Base-by-base conservation (phyloP, 352 stramenopile species). In the Pythium sukuiense region DNA sequence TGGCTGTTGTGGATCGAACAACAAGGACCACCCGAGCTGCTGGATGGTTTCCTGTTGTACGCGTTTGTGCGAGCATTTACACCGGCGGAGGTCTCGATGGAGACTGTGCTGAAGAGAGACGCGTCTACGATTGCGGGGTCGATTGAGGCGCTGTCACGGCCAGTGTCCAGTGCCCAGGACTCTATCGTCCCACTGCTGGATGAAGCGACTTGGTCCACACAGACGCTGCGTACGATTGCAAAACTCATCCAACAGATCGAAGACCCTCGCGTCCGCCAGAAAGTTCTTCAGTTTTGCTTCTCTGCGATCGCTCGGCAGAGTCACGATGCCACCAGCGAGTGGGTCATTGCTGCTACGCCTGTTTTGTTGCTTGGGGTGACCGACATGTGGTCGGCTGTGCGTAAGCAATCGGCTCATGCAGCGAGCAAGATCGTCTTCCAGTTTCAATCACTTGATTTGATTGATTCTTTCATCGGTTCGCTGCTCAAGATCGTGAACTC, bases 301-400 rank as follows among this genome's bases (percentile, higher is more conserved):
- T 29, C 73, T 20, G 45, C 82, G 12, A 13, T 84, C 8, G 54
- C 32, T 30, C 37, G 32, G 0, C 13, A 24, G 20, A 26, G 6
- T 20, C 20, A 53, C 3, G 29, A 11, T 3, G 8, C 55, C 11
- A 6, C 14, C 1, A 46, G 49, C 30, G 49, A 53, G 0, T 69
- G 63, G 63, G n/a, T 48, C 26, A 46, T 53, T 1, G 37, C 48
- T 37, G 26, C 52, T 39, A 70, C 16, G n/a, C 11, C n/a, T 11
- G n/a, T 89, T 13, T 26, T 90, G 39, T 20, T 87, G 12, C 67
- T 88, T 27, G 79, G 79, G 0, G 60, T 85, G 12, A 88, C 76
- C 0, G 83, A 92, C 49, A 62, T 92, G 33, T 92, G 83, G 83
- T 92, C 83, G 2, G 78, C 78, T 20, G 79, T 92, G 8, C 83